phyloP scores from a whole-genome alignment of 23 red algal genomes.

The Gracilariopsis chorda region DNA sequence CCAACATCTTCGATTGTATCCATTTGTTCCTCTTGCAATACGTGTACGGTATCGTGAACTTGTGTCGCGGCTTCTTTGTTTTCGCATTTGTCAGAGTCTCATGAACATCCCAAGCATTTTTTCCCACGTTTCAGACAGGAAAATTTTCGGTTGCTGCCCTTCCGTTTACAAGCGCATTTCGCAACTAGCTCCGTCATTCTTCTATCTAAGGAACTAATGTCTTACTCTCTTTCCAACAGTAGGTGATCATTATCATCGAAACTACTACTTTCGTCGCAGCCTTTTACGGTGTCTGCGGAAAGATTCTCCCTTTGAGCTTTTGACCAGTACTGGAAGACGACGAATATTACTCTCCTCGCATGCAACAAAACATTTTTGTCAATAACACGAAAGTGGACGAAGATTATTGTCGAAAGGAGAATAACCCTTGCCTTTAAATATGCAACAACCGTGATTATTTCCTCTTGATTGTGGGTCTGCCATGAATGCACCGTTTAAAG shows the following conservation, averaged over 20 bases:
- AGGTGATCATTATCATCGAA: not conserved
- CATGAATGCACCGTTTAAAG: no score
- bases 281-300: not conserved
- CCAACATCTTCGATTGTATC: no score
- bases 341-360: not conserved
- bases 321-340: constrained; percentile 10
- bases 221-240: not conserved
- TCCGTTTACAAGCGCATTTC: not conserved
- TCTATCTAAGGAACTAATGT: not conserved
- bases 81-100: not conserved
- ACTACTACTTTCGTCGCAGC: not conserved
- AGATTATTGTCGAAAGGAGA: no score
- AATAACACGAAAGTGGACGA: no score
- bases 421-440: no score
- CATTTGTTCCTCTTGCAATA: no score
- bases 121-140: not conserved
- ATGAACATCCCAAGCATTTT: constrained; percentile 7
- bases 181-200: not conserved
- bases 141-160: not conserved
- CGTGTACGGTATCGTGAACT: no score
- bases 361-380: not conserved
- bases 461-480: no score
- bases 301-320: not conserved
- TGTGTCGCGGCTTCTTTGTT: no score
- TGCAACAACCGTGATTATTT: no score